Conservation (phyloP, 208 protist species). For the Trypanosoma mega region DNA sequence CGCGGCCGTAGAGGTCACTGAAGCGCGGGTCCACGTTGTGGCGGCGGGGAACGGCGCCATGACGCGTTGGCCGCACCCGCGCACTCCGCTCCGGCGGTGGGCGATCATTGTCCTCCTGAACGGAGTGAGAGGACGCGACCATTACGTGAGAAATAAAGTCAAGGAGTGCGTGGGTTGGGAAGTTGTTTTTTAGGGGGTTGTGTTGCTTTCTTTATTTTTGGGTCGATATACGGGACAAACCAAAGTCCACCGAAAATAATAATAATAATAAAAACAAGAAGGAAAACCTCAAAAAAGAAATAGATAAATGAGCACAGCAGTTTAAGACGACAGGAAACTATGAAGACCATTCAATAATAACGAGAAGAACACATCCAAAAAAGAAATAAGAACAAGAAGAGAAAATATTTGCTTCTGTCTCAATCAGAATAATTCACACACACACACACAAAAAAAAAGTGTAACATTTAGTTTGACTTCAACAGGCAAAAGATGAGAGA, state of each 20-base stretch:
- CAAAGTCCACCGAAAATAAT: background rate
- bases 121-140: background rate
- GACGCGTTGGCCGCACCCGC: conserved; percentile 36
- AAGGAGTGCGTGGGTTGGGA: too few relatives aligned
- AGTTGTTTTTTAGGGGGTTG: too few relatives aligned
- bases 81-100: conserved; percentile 75
- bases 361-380: background rate
- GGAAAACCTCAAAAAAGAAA: background rate
- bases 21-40: conserved; percentile 76
- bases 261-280: background rate
- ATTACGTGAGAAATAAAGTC: too few relatives aligned
- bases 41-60: conserved; percentile 4
- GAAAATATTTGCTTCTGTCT: background rate
- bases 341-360: too few relatives aligned
- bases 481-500: conserved; percentile 7
- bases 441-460: conserved; percentile 2
- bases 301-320: too few relatives aligned
- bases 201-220: background rate
- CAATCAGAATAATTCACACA: too few relatives aligned
- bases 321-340: too few relatives aligned
- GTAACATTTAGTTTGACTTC: too few relatives aligned
- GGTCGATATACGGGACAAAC: background rate
- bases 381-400: conserved; percentile 3
- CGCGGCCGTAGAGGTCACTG: conserved; percentile 57
- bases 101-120: conserved; percentile 44